phyloP scores from a whole-genome alignment of 2,329 filamentous ascomycete species.

The Aureobasidium pullulans region DNA sequence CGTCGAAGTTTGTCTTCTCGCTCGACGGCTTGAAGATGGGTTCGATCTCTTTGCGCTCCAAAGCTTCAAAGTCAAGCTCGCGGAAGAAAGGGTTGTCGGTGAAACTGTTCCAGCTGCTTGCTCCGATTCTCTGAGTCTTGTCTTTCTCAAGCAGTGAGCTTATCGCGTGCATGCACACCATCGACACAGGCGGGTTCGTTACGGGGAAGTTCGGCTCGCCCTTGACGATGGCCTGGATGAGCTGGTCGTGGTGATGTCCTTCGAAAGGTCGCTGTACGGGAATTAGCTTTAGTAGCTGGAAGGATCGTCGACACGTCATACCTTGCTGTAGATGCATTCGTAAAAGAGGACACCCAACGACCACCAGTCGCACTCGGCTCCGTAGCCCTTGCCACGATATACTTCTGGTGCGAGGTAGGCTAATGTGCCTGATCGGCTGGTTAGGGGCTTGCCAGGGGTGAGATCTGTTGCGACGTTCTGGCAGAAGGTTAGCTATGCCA shows the following conservation, averaged over 20 bases:
- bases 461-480: slow-evolving; percentile 97
- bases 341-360: slow-evolving; percentile 97
- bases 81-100: slow-evolving; percentile 85
- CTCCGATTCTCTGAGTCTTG: slow-evolving; percentile 73
- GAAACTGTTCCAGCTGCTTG: slow-evolving; percentile 73
- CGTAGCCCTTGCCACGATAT: slow-evolving; percentile 83
- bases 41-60: slow-evolving; percentile 81
- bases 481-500: not conserved
- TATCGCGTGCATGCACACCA: slow-evolving; percentile 83
- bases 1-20: slow-evolving; percentile 98
- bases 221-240: slow-evolving; percentile 73
- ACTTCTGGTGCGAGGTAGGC: slow-evolving; percentile 96
- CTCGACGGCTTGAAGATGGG: slow-evolving; percentile 89
- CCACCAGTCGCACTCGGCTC: slow-evolving; percentile 94
- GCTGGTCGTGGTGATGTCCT: slow-evolving; percentile 71
- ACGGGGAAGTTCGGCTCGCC: slow-evolving; percentile 83
- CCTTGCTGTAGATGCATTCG: slow-evolving; percentile 99
- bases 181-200: slow-evolving; percentile 81
- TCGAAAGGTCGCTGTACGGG: slow-evolving; percentile 74
- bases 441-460: slow-evolving; percentile 70
- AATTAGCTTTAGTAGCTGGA: not conserved
- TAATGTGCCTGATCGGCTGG: slow-evolving; percentile 92
- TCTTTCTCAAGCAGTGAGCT: slow-evolving; percentile 75
- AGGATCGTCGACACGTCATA: slow-evolving; percentile 33
- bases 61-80: slow-evolving; percentile 70